Evolutionary conservation across 257 asterid species (phyloP), one percentile per base, ranked within the genome.

Genomic region (Agastache rugosa): DNA sequence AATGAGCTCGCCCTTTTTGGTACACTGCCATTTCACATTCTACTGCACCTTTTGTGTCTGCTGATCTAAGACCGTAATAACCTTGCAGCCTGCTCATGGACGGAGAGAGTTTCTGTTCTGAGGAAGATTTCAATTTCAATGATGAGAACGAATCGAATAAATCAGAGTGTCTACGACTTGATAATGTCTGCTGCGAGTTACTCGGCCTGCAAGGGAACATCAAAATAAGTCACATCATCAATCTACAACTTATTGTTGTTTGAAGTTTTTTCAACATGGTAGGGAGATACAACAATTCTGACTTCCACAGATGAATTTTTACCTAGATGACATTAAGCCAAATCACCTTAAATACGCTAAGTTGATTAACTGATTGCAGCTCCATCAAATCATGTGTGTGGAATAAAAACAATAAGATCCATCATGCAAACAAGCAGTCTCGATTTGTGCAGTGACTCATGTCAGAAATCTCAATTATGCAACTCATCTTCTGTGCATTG

Each of bases 141-240:
- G 98, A 93, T 61, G 81, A 92, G 75, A 93, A 88, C 16, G 96
- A 80, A 79, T 91, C 96, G 4, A 85, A 91, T 39, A 93, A 19
- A 80, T 91, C 94, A 63, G 98, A 87, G 71, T 87, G 83, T 65
- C 97, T 78, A 42, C 82, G 89, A 50, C 53, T 72, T 50, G 85
- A 71, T 47, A 76, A 75, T 62, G 83, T 74, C 81, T 80, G 81
- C 69, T 82, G 89, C 27, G 85, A 79, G 84, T 85, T 82, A 75
- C 75, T 82, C 71, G 91, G 85, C 80, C 98, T 91, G 97, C 81
- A 78, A 69, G 73, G 51, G 56, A 59, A 66, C 47, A 72, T 22
- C 60, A 69, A 55, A 37, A 81, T 64, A 75, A 67, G 77, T 19
- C 78, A 54, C 58, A 19, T 70, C 15, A 45, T 31, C 31, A 71